These are phyloP conservation scores for Aurifilum marmelostoma DNA, from an alignment of 2,329 filamentous ascomycete species.

Conservation along the genomic window DNA sequence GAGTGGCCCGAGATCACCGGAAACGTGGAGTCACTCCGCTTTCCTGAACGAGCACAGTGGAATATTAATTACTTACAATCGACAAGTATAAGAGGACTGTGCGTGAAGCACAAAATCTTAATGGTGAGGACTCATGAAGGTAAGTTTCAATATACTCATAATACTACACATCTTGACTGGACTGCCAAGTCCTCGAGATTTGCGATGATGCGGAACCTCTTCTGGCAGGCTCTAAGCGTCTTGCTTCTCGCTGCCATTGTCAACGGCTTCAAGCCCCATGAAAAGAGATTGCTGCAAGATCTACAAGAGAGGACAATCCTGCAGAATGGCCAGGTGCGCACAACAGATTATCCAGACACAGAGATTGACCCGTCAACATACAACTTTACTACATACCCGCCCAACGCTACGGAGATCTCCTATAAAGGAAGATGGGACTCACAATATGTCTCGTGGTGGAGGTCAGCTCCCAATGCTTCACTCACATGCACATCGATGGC, in stretches of 20 bases:
- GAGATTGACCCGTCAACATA: conserved; percentile 40
- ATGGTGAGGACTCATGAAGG: neutral
- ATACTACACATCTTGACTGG: neutral
- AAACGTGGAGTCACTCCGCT: neutral
- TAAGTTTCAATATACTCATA: neutral
- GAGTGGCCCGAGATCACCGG: neutral
- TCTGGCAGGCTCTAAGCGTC: conserved; percentile 8
- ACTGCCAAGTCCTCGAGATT: neutral
- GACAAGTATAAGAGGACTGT: neutral
- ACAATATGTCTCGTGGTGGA: conserved; percentile 62
- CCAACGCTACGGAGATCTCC: conserved; percentile 56
- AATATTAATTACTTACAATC: neutral
- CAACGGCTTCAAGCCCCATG: conserved; percentile 7
- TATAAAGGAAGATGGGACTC: conserved; percentile 68
- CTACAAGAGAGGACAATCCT: conserved; percentile 39
- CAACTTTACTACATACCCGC: conserved; percentile 49
- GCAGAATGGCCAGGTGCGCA: conserved; percentile 46
- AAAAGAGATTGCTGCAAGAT: conserved; percentile 17
- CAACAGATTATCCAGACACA: conserved; percentile 47
- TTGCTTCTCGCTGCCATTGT: conserved; percentile 13
- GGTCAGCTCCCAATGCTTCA: conserved; percentile 39
- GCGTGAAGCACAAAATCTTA: neutral
- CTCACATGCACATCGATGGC: too few species aligned
- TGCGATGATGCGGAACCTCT: conserved; percentile 13
- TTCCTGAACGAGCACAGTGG: neutral